A percentile compares a stretch with the other conserved stretches of the same genome.
Conservation (phyloP, 1,284 basidiomycete species). For the Ceratobasidium sp. region DNA sequence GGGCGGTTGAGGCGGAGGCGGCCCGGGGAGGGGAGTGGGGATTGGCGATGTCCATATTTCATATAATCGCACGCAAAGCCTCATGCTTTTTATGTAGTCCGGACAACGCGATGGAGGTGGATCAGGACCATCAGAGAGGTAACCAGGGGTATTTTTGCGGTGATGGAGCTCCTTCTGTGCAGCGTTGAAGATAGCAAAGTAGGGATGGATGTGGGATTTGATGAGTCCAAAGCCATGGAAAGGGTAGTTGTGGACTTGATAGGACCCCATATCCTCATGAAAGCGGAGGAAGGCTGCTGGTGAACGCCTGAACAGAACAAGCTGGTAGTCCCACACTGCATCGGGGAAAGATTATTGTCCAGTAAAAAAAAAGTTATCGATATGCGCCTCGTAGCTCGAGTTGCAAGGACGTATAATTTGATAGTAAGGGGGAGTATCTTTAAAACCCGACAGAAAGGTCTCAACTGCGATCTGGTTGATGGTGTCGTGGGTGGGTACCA, state of each 20-base stretch:
- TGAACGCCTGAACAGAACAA: background rate
- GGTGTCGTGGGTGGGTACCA: background rate
- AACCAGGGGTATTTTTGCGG: background rate
- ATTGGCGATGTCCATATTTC: background rate
- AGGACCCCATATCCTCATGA: background rate
- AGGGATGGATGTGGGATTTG: conserved; percentile 2
- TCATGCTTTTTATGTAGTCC: background rate
- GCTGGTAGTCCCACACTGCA: background rate
- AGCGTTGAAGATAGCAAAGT: conserved; percentile 6
- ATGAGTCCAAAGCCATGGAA: background rate
- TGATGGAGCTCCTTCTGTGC: background rate
- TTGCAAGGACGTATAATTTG: conserved; percentile 11
- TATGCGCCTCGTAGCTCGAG: conserved; percentile 6
- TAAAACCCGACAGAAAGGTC: background rate
- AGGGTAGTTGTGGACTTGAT: background rate
- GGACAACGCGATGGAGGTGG: background rate
- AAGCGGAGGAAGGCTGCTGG: background rate
- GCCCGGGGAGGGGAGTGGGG: background rate
- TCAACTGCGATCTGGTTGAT: background rate
- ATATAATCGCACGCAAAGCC: background rate
- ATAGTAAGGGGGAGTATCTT: conserved; percentile 11
- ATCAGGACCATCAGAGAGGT: background rate
- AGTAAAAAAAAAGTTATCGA: too few species aligned
- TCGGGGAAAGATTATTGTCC: too few species aligned
- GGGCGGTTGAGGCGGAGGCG: too few species aligned